phyloP scores from a whole-genome alignment of 345 rosid genomes.

The Gossypium bickii region DNA sequence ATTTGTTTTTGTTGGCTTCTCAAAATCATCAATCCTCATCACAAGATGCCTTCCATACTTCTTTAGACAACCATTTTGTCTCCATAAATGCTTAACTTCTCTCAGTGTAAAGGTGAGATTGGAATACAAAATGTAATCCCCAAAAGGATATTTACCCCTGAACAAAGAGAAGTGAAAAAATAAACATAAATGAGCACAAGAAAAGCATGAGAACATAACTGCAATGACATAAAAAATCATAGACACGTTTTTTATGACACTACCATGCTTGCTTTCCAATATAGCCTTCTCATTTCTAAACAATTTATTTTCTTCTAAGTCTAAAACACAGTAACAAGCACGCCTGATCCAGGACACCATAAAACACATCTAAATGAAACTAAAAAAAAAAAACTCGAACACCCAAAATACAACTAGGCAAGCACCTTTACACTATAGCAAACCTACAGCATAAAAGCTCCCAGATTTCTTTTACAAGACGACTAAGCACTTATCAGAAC shows the following conservation, averaged over 20 bases:
- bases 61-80: slow-evolving; percentile 63
- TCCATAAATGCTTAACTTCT: slow-evolving; percentile 93
- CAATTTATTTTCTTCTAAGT: no score
- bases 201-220: slow-evolving; percentile 16
- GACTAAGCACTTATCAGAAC: no score
- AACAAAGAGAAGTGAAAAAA: slow-evolving; percentile 10
- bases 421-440: no score
- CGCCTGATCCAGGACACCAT: no score
- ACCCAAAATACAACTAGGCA: no score
- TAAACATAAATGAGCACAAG: slow-evolving; percentile 25
- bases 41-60: slow-evolving; percentile 59
- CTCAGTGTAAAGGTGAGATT: slow-evolving; percentile 58
- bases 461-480: no score
- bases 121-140: slow-evolving; percentile 81
- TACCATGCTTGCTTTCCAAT: neutral
- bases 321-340: no score
- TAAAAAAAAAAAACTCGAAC: no score
- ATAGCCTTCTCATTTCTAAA: no score
- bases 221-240: neutral
- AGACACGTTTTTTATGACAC: neutral
- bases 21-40: slow-evolving; percentile 91
- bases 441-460: no score
- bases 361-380: no score
- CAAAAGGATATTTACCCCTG: slow-evolving; percentile 94
- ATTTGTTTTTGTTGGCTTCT: slow-evolving; percentile 68